Percentiles rank a stretch among this genome's conserved stretches.
These are phyloP conservation scores for Penicillium lagena DNA, from an alignment of 495 filamentous ascomycete species.

Conservation along the genomic window DNA sequence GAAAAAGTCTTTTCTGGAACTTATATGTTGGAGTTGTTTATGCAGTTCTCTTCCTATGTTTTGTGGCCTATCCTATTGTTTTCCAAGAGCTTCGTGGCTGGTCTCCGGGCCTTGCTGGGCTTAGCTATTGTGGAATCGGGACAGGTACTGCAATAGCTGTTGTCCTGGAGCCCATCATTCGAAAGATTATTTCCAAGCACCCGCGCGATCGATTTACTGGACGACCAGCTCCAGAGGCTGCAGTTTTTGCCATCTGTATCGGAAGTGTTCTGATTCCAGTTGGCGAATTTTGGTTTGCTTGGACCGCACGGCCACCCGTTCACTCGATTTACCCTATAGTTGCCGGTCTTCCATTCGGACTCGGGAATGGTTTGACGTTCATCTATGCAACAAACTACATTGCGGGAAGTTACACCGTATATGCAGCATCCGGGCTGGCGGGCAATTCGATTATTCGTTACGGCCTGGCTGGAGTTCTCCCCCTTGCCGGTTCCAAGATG, in stretches of 20 bases:
- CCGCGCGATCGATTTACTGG: conserved; percentile 63
- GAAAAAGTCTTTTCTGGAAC: conserved; percentile 57
- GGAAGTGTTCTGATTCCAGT: conserved; percentile 57
- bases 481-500: conserved; percentile 62
- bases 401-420: conserved; percentile 63
- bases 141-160: conserved; percentile 60
- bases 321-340: conserved; percentile 67
- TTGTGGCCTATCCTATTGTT: conserved; percentile 67
- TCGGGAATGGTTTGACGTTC: conserved; percentile 64
- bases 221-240: conserved; percentile 56
- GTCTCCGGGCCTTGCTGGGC: conserved; percentile 55
- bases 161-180: conserved; percentile 53
- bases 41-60: conserved; percentile 65
- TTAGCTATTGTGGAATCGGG: conserved; percentile 67
- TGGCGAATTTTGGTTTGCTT: conserved; percentile 67
- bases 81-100: conserved; percentile 66
- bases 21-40: conserved; percentile 66
- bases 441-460: conserved; percentile 61
- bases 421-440: conserved; percentile 63
- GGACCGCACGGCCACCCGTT: conserved; percentile 62
- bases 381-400: conserved; percentile 69
- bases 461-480: conserved; percentile 55
- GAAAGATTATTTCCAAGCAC: conserved; percentile 55
- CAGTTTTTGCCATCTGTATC: conserved; percentile 59
- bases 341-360: conserved; percentile 66